Percentiles rank a stretch among this genome's conserved stretches.
phyloP scores from a whole-genome alignment of 371 early-diverging fungal genomes.

The Blyttiomyces sp. region DNA sequence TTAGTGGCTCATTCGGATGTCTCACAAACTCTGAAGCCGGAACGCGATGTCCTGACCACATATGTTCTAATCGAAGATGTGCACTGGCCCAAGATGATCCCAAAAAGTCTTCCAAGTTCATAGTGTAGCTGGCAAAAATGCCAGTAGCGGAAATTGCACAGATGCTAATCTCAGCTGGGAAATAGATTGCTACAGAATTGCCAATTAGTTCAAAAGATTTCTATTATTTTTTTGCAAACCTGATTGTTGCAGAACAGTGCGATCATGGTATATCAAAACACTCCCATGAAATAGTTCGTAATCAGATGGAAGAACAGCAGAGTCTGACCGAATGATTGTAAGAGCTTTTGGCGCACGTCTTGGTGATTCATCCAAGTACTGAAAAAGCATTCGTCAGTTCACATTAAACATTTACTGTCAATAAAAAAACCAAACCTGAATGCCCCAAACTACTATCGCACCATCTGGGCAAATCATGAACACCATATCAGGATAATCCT shows the following conservation, averaged over 20 bases:
- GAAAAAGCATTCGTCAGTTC: background rate
- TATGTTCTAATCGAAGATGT: conserved; percentile 56
- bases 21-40: conserved; percentile 40
- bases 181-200: conserved; percentile 47
- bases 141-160: conserved; percentile 62
- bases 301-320: conserved; percentile 55
- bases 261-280: conserved; percentile 41
- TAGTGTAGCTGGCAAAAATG: conserved; percentile 61
- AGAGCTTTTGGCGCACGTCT: conserved; percentile 65
- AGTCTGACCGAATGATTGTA: conserved; percentile 63
- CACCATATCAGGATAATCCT: conserved; percentile 76
- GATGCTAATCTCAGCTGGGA: conserved; percentile 67
- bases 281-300: conserved; percentile 57
- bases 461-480: conserved; percentile 70
- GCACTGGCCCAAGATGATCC: conserved; percentile 60
- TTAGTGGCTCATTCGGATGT: conserved; percentile 23
- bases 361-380: conserved; percentile 63
- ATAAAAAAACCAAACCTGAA: conserved; percentile 52
- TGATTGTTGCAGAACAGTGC: background rate
- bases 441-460: conserved; percentile 74
- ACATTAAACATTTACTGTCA: background rate
- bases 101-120: conserved; percentile 75
- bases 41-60: conserved; percentile 67
- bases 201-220: background rate
- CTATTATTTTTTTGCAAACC: too few relatives aligned